Evolutionary conservation across 495 filamentous ascomycete genomes (phyloP), one percentile per base, ranked within the genome.

Genomic region (Rostrohypoxylon terebratum): DNA sequence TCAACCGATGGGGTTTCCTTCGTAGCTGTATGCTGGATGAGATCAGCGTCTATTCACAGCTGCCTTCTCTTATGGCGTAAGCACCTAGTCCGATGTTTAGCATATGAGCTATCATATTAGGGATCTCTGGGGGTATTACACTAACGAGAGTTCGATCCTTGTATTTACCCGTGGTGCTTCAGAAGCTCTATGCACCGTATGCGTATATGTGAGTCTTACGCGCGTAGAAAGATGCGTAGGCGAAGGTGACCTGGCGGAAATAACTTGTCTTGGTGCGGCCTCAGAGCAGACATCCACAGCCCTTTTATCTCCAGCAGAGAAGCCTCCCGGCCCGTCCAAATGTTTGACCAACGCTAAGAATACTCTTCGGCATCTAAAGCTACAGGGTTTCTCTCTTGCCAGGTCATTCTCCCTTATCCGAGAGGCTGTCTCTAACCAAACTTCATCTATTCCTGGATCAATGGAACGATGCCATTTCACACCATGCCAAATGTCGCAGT

Each of bases 91-190:
- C 23, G 34, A 28, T 36, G 23, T 21, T 66, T 40, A 66, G 61
- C 68, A 60, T 73, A 66, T 74, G 71, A 69, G 71, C 55, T 69
- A 25, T 67, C 71, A 69, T 66, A 69, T 66, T 60, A 5, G 55
- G 38, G 28, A 69, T 66, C 55, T 69, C 59, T 58, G 48, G 31
- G 54, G 59, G 13, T 54, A 62, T 42, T 54, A 16, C 53, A 71
- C 68, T 68, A 47, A 75, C 68, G n/a, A n/a, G 45, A 57, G 25
- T 13, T 16, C 31, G 18, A 40, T 28, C 53, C 61, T 63, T 66
- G 54, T 48, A 36, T 47, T 45, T 53, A 63, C 38, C 10, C 57
- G 38, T 42, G 34, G 45, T 31, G 38, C 42, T 60, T 61, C 14
- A 20, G 11, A 61, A 38, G n/a, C 18, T 34, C 44, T 36, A 18